A percentile compares a stretch with the other conserved stretches of the same genome.
These are phyloP conservation scores for Dryadomyces sulphureus DNA, from an alignment of 2,329 filamentous ascomycete genomes.

Conservation along the genomic window DNA sequence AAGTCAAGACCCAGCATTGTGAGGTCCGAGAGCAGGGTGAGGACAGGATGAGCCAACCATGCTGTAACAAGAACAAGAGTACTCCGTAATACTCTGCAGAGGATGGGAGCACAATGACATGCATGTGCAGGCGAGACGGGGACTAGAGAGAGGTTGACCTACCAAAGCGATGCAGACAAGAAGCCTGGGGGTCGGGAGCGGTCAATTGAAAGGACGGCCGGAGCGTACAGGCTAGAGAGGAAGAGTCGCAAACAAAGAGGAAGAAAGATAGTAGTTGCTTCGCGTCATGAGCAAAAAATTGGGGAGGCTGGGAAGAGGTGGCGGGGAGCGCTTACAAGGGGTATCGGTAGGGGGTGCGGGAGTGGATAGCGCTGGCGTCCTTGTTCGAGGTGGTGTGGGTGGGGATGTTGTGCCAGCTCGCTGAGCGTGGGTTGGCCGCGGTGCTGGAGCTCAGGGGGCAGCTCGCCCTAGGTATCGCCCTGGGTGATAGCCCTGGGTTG, in stretches of 20 bases:
- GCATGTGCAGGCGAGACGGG: too few relatives aligned
- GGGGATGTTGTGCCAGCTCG: constrained; percentile 7
- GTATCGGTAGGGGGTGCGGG: background rate
- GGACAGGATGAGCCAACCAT: too few relatives aligned
- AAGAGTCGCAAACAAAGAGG: background rate
- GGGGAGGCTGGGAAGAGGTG: constrained; percentile 12
- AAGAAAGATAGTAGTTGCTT: constrained; percentile 3
- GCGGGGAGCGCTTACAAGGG: constrained; percentile 10
- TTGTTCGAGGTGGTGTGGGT: constrained; percentile 5
- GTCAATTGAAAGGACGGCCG: background rate
- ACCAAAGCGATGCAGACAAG: background rate
- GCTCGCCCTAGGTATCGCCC: too few relatives aligned
- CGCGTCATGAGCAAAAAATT: constrained; percentile 11
- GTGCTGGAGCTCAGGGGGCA: background rate
- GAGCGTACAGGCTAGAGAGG: background rate
- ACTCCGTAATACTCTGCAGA: too few relatives aligned
- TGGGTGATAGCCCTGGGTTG: too few relatives aligned
- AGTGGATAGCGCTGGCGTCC: background rate
- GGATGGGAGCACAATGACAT: too few relatives aligned
- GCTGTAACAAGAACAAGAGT: too few relatives aligned
- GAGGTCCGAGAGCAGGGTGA: too few relatives aligned
- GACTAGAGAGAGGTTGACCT: too few relatives aligned
- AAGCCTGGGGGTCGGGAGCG: background rate
- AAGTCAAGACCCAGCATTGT: too few relatives aligned
- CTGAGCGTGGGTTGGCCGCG: constrained; percentile 4